Percentiles rank a stretch among this genome's conserved stretches.
Conservation (phyloP, 2,329 filamentous ascomycete genomes). For the Lithohypha guttulata region DNA sequence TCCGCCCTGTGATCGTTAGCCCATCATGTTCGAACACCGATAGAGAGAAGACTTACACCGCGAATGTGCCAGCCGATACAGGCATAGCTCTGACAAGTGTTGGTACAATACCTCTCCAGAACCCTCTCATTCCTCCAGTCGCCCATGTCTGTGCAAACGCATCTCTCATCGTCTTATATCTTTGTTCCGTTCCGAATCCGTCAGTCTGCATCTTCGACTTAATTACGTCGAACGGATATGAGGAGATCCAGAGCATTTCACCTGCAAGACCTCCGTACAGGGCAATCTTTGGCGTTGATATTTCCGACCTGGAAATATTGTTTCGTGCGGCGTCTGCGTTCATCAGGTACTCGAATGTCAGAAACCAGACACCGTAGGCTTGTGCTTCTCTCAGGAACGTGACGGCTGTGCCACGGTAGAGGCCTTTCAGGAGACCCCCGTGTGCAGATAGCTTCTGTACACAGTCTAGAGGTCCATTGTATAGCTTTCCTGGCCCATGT, state of each 20-base stretch:
- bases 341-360: slow-evolving; percentile 94
- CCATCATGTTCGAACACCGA: neutral
- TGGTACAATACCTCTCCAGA: slow-evolving; percentile 90
- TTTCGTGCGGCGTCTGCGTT: slow-evolving; percentile 75
- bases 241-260: slow-evolving; percentile 83
- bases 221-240: slow-evolving; percentile 92
- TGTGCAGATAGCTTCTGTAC: slow-evolving; percentile 66
- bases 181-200: slow-evolving; percentile 63
- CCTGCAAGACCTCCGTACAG: slow-evolving; percentile 87
- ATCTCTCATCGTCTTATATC: slow-evolving; percentile 73
- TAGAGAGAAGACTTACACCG: slow-evolving; percentile 42
- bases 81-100: slow-evolving; percentile 93
- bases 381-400: slow-evolving; percentile 82
- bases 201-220: slow-evolving; percentile 99
- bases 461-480: slow-evolving; percentile 79
- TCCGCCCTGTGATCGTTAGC: slow-evolving; percentile 30
- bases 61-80: slow-evolving; percentile 95
- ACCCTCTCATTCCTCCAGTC: slow-evolving; percentile 66
- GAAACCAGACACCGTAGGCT: slow-evolving; percentile 93
- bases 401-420: slow-evolving; percentile 81
- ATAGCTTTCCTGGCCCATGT: slow-evolving; percentile 64
- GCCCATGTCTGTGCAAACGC: slow-evolving; percentile 77
- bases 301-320: slow-evolving; percentile 60
- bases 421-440: slow-evolving; percentile 57
- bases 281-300: slow-evolving; percentile 77